These are phyloP conservation scores for Diaporthe citriasiana DNA, from an alignment of 2,329 filamentous ascomycete genomes.

Conservation along the genomic window DNA sequence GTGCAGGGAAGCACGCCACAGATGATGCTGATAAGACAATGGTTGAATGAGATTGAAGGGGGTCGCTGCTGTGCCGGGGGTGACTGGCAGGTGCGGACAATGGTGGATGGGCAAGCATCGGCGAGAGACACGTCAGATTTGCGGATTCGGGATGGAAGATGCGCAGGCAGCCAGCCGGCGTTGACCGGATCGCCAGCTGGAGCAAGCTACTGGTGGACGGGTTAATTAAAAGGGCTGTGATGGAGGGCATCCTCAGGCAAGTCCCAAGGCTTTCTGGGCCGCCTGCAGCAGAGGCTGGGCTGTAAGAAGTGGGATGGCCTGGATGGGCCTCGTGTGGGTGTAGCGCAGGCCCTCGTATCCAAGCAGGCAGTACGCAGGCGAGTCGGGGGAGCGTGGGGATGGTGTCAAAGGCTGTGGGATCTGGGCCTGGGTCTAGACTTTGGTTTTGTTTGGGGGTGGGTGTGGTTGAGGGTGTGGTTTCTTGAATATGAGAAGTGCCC, in stretches of 20 bases:
- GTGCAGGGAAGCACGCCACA: conserved; percentile 32
- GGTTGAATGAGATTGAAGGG: conserved; percentile 10
- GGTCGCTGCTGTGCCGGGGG: background rate
- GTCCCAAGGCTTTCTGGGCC: conserved; percentile 20
- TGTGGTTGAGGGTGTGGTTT: background rate
- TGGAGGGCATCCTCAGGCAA: conserved; percentile 29
- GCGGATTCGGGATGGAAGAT: background rate
- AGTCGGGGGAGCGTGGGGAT: conserved; percentile 33
- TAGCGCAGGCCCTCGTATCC: conserved; percentile 31
- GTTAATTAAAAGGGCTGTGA: conserved; percentile 29
- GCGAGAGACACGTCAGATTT: conserved; percentile 28
- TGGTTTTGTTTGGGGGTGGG: background rate
- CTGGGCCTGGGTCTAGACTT: conserved; percentile 2
- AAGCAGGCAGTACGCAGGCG: conserved; percentile 11
- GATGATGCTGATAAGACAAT: conserved; percentile 35
- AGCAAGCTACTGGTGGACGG: conserved; percentile 12
- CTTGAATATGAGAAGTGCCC: background rate
- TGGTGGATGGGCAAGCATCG: conserved; percentile 17
- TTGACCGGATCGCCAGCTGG: conserved; percentile 32
- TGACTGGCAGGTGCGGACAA: background rate
- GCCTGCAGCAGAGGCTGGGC: conserved; percentile 31
- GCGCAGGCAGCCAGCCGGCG: conserved; percentile 15
- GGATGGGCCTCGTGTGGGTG: conserved; percentile 20
- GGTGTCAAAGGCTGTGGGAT: conserved; percentile 15
- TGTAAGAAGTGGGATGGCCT: conserved; percentile 17